Evolutionary conservation across 371 early-diverging fungal species (phyloP), one percentile per base, ranked within the genome.

Genomic region (Apophysomyces elegans): DNA sequence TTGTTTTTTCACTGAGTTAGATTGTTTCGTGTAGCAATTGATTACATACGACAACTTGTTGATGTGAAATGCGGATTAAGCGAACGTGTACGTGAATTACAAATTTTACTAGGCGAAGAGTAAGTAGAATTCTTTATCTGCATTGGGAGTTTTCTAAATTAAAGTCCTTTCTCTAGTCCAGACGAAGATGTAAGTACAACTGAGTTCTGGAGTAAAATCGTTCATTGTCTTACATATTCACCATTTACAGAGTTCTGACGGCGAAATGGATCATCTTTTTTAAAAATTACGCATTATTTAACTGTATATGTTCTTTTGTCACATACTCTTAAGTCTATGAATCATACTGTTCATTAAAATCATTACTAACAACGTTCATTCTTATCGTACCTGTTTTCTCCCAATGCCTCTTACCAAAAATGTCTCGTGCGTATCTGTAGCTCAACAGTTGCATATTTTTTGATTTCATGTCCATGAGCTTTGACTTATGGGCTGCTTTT

Each of bases 1-100:
- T 46, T 62, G n/a, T 58, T 61, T 36, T 62, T 6, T 32, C 14
- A 36, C 14, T 62, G 6, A 63, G 18, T 38, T 63, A 35, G 32
- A 26, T 26, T 8, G 36, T 63, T 16, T 26, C 5, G n/a, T 12
- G 37, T 47, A 12, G 70, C 58, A 7, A 37, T 59, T 12, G 73
- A 72, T 5, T 72, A 68, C 47, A 63, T 72, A 4, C 61, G 70
- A 18, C 63, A 56, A 4, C 61, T 72, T 2, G 61, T 72, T 16
- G 35, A 65, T 43, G 47, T 56, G 13, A 63, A 63, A 41, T 37
- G 37, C 14, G 37, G 37, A 7, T 38, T 63, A 37, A 54, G 41
- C 14, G 63, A 63, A 13, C 26, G 63, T 13, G 56, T 63, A 3
- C 13, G 63, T 13, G 63, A 56, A 38, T 39, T 63, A 4, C 63